Evolutionary conservation across 108 stramenopile genomes (phyloP).

Genomic region (Pseudonitzschia multistriata): DNA sequence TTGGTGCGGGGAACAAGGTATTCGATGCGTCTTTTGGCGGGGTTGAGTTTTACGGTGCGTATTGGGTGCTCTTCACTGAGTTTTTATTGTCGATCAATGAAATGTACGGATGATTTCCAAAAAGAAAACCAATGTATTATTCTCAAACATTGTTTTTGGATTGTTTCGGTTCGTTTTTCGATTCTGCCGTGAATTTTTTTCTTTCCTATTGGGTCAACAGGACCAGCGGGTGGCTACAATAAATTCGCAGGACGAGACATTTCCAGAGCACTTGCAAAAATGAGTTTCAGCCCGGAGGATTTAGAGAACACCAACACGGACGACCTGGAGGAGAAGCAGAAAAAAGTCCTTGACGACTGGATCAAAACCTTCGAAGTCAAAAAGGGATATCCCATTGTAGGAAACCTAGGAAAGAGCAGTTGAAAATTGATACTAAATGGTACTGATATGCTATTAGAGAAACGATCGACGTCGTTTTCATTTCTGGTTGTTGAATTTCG

Average conservation of each 20-base stretch:
- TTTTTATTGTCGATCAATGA: too few relatives aligned
- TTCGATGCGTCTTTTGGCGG: constrained; percentile 97
- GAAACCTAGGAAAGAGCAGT: constrained; percentile 52
- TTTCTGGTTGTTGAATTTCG: neutral
- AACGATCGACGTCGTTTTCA: neutral
- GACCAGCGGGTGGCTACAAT: constrained; percentile 84
- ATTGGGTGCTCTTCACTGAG: neutral
- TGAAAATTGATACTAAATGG: neutral
- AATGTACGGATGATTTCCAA: too few relatives aligned
- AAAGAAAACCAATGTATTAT: too few relatives aligned
- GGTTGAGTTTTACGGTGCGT: constrained; percentile 53
- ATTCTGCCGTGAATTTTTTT: neutral
- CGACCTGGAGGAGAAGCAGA: constrained; percentile 82
- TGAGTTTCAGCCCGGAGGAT: constrained; percentile 94
- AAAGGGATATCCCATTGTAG: constrained; percentile 91
- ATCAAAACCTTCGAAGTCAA: constrained; percentile 87
- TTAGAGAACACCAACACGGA: constrained; percentile 63
- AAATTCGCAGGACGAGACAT: constrained; percentile 95
- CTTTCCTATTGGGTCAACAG: constrained; percentile 28
- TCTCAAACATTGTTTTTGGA: too few relatives aligned
- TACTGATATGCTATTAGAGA: neutral
- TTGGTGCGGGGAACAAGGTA: constrained; percentile 80
- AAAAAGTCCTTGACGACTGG: constrained; percentile 91
- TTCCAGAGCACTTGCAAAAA: constrained; percentile 92
- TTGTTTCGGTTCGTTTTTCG: neutral